Evolutionary conservation across 2,329 filamentous ascomycete genomes (phyloP).

Genomic region (Colletotrichum ledebouriae): DNA sequence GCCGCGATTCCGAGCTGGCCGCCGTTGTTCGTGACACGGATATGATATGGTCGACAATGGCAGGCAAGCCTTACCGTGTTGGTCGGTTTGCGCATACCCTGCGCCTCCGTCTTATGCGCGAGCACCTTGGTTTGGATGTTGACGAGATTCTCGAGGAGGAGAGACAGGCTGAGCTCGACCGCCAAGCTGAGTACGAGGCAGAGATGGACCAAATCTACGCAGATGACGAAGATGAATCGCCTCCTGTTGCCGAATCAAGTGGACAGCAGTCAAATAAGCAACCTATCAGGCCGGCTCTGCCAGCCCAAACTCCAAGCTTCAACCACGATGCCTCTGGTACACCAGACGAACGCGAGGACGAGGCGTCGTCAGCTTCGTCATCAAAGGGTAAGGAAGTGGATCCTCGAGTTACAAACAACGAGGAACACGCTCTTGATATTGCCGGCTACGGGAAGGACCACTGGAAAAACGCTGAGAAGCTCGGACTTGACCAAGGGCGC

Average conservation of each 20-base stretch:
- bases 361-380: constrained; percentile 33
- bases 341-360: constrained; percentile 59
- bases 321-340: constrained; percentile 79
- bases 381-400: constrained; percentile 53
- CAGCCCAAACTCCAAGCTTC: constrained; percentile 66
- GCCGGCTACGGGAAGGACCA: constrained; percentile 83
- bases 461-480: constrained; percentile 75
- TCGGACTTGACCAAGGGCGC: constrained; percentile 72
- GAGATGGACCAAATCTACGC: constrained; percentile 75
- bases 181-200: constrained; percentile 65
- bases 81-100: constrained; percentile 94
- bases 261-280: constrained; percentile 11
- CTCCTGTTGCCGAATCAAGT: constrained; percentile 32
- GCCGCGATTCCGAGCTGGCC: constrained; percentile 91
- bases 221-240: constrained; percentile 56
- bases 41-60: constrained; percentile 94
- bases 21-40: constrained; percentile 93
- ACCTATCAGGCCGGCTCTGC: constrained; percentile 18
- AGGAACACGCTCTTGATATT: constrained; percentile 79
- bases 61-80: constrained; percentile 87
- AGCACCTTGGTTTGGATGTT: constrained; percentile 95
- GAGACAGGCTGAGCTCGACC: constrained; percentile 74
- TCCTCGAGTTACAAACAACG: constrained; percentile 66
- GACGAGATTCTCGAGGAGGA: constrained; percentile 90
- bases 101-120: constrained; percentile 93